These are phyloP conservation scores for Peronospora tabacina DNA, from an alignment of 352 stramenopile species.

Conservation along the genomic window DNA sequence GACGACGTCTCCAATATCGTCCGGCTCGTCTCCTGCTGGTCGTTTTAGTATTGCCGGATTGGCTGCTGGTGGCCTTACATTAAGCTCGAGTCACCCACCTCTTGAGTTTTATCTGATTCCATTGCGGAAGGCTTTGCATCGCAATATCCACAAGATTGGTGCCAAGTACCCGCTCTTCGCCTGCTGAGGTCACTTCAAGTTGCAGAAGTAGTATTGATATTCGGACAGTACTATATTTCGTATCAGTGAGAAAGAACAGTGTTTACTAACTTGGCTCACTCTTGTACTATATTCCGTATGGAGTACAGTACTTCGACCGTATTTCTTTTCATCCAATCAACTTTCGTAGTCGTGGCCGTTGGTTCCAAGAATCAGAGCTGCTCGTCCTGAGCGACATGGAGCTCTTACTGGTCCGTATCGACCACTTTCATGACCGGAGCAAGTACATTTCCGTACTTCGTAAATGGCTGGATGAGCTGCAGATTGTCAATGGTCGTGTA, in stretches of 20 bases:
- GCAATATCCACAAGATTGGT: slow-evolving; percentile 68
- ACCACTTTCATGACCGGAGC: slow-evolving; percentile 53
- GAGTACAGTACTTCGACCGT: not conserved
- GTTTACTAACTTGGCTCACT: not conserved
- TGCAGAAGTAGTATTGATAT: not conserved
- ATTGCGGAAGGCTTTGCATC: slow-evolving; percentile 62
- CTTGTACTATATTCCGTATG: not conserved
- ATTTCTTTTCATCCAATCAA: slow-evolving; percentile 8
- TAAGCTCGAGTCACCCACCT: slow-evolving; percentile 28
- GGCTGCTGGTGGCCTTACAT: slow-evolving; percentile 12
- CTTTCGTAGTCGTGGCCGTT: slow-evolving; percentile 3
- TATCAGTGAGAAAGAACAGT: not conserved
- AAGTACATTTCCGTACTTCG: slow-evolving; percentile 55
- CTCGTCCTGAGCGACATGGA: slow-evolving; percentile 27
- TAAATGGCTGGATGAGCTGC: slow-evolving; percentile 47
- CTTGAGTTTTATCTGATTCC: slow-evolving; percentile 77
- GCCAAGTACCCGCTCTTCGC: slow-evolving; percentile 70
- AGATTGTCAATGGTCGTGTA: slow-evolving; percentile 43
- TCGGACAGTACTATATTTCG: not conserved
- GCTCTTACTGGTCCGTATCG: slow-evolving; percentile 57
- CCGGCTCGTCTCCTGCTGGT: slow-evolving; percentile 36
- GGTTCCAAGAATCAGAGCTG: not conserved
- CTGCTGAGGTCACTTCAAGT: slow-evolving; percentile 28
- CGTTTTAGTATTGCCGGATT: slow-evolving; percentile 24
- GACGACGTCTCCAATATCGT: slow-evolving; percentile 40